phyloP scores from a whole-genome alignment of 2,329 filamentous ascomycete genomes.

The Ilyonectria robusta region DNA sequence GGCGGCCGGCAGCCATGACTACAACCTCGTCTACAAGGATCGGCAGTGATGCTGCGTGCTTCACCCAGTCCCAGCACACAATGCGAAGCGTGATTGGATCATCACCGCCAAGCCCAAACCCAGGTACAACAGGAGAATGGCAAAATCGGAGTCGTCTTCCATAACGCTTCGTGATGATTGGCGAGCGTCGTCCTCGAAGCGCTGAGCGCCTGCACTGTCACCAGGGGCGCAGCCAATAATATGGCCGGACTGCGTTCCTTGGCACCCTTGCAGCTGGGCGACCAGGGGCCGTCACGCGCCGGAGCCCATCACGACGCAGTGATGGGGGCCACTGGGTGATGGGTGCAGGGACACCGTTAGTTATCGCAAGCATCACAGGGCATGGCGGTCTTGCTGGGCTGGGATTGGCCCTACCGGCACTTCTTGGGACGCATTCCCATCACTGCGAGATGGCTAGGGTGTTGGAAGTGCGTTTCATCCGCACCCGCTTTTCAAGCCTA shows the following conservation, averaged over 20 bases:
- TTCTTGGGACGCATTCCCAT: slow-evolving; percentile 27
- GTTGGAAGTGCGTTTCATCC: slow-evolving; percentile 41
- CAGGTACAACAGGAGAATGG: slow-evolving; percentile 32
- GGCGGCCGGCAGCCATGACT: slow-evolving; percentile 32
- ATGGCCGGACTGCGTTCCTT: slow-evolving; percentile 9
- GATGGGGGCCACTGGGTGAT: slow-evolving; percentile 28
- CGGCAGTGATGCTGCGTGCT: slow-evolving; percentile 20
- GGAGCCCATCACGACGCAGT: slow-evolving; percentile 20
- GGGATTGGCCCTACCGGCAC: slow-evolving; percentile 37
- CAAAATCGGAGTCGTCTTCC: slow-evolving; percentile 23
- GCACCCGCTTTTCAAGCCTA: slow-evolving; percentile 17
- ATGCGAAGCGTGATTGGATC: slow-evolving; percentile 42
- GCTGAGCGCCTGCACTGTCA: slow-evolving; percentile 42
- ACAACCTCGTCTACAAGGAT: slow-evolving; percentile 33
- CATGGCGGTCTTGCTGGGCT: slow-evolving; percentile 19
- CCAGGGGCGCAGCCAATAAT: slow-evolving; percentile 48
- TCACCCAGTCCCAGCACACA: slow-evolving; percentile 30
- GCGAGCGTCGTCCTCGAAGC: slow-evolving; percentile 46
- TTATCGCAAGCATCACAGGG: slow-evolving; percentile 1
- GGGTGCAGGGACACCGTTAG: slow-evolving; percentile 41
- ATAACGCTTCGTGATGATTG: slow-evolving; percentile 46
- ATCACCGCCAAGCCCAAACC: slow-evolving; percentile 36
- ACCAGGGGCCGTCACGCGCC: slow-evolving; percentile 44
- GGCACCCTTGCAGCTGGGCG: slow-evolving; percentile 23
- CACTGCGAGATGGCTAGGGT: slow-evolving; percentile 34